These are phyloP conservation scores for Clonostachys rhizophaga DNA, from an alignment of 2,329 filamentous ascomycete species.

Conservation along the genomic window DNA sequence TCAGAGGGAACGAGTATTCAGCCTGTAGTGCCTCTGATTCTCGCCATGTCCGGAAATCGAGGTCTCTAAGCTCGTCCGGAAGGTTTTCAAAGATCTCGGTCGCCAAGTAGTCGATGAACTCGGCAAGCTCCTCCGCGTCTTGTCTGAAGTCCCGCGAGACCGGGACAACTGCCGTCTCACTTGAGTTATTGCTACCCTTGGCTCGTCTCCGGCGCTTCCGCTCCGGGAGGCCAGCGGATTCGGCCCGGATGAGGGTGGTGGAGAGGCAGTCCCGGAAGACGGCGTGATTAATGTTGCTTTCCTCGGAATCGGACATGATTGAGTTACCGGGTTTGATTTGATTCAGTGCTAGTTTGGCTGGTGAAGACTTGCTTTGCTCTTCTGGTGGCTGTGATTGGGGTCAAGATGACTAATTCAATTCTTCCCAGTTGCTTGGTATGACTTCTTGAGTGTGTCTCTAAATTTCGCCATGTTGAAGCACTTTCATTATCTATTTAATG, in stretches of 20 bases:
- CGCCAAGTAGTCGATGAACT: slow-evolving; percentile 79
- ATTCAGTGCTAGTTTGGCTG: no score
- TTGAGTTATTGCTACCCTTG: slow-evolving; percentile 3
- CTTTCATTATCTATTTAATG: no score
- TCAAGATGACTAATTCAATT: no score
- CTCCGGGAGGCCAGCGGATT: slow-evolving; percentile 14
- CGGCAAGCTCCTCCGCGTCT: slow-evolving; percentile 52
- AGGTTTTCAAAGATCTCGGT: slow-evolving; percentile 63
- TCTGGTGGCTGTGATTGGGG: no score
- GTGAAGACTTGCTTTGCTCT: no score
- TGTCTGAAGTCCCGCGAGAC: slow-evolving; percentile 6
- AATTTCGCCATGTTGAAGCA: no score
- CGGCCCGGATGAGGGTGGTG: slow-evolving; percentile 59
- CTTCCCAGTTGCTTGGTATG: no score
- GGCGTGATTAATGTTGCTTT: slow-evolving; percentile 27
- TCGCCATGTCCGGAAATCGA: slow-evolving; percentile 54
- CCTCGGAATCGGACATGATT: neutral
- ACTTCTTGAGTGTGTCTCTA: no score
- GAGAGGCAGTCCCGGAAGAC: slow-evolving; percentile 73
- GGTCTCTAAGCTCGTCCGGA: slow-evolving; percentile 52
- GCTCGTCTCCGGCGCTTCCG: slow-evolving; percentile 5
- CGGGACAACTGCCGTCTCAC: neutral
- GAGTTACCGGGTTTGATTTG: no score
- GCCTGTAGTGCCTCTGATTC: slow-evolving; percentile 36
- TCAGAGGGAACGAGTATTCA: slow-evolving; percentile 53